Conservation (phyloP, 2,329 filamentous ascomycete genomes). For the Leptographium wingfieldii region DNA sequence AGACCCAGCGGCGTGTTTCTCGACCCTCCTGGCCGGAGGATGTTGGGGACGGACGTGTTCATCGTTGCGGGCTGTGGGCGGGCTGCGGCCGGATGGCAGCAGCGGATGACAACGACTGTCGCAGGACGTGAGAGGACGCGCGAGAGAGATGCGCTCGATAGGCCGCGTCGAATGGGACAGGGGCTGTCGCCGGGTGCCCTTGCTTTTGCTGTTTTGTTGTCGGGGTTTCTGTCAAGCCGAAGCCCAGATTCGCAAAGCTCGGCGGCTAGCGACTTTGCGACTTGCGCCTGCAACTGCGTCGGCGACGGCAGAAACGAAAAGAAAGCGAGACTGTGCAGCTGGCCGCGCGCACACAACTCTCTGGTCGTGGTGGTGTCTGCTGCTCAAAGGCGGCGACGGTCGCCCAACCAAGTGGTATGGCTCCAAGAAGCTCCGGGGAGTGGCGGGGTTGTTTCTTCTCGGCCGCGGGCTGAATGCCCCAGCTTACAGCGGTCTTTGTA, state of each 20-base stretch:
- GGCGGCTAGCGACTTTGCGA: too few species aligned
- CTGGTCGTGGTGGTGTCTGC: too few species aligned
- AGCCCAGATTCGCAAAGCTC: too few species aligned
- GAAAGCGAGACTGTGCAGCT: too few species aligned
- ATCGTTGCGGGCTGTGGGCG: slow-evolving; percentile 2
- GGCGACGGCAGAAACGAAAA: too few species aligned
- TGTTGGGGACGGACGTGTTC: slow-evolving; percentile 38
- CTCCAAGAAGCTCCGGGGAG: neutral
- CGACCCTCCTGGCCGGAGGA: slow-evolving; percentile 49
- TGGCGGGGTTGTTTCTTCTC: slow-evolving; percentile 1
- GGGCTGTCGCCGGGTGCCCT: too few species aligned
- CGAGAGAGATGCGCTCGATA: too few species aligned
- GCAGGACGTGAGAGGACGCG: neutral
- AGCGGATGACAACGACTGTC: neutral
- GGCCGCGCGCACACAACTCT: too few species aligned
- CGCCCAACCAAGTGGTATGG: neutral
- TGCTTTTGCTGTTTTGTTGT: too few species aligned
- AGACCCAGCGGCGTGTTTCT: slow-evolving; percentile 80
- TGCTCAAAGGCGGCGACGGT: neutral
- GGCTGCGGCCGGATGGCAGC: neutral
- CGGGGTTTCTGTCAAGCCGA: too few species aligned
- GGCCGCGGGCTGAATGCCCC: neutral
- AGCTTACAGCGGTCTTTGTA: neutral
- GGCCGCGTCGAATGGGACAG: too few species aligned
- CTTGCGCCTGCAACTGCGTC: too few species aligned